Evolutionary conservation across 352 stramenopile genomes (phyloP).

Genomic region (Pythium brachiatum): DNA sequence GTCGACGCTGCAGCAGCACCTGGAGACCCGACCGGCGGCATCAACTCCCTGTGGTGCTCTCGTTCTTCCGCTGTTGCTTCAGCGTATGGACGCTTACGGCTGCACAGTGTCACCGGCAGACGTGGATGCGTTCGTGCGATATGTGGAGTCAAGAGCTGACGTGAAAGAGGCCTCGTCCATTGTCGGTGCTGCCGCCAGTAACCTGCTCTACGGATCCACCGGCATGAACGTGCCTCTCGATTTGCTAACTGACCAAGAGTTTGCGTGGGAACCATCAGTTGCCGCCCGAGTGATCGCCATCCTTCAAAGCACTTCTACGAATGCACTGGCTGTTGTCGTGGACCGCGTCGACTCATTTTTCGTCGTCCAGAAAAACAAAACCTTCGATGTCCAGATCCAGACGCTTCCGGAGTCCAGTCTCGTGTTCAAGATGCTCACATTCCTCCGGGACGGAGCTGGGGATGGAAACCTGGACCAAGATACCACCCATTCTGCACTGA

Average conservation of each 20-base stretch:
- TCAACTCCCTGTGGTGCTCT: neutral
- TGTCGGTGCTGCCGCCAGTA: neutral
- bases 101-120: neutral
- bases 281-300: neutral
- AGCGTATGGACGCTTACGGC: neutral
- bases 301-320: neutral
- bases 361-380: conserved; percentile 22
- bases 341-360: conserved; percentile 9
- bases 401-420: conserved; percentile 15
- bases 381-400: conserved; percentile 16
- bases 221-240: neutral
- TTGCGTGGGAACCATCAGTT: conserved; percentile 5
- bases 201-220: conserved; percentile 7
- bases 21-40: neutral
- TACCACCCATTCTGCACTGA: neutral
- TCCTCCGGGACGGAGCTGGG: conserved; percentile 6
- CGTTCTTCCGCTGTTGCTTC: conserved; percentile 1
- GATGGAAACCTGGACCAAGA: neutral
- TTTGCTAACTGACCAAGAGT: neutral
- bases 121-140: neutral
- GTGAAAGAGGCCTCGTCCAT: neutral
- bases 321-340: conserved; percentile 2
- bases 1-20: neutral
- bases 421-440: conserved; percentile 14
- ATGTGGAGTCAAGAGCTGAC: neutral